phyloP scores from a whole-genome alignment of 441 rosid species.

The Omphalea diandra region DNA sequence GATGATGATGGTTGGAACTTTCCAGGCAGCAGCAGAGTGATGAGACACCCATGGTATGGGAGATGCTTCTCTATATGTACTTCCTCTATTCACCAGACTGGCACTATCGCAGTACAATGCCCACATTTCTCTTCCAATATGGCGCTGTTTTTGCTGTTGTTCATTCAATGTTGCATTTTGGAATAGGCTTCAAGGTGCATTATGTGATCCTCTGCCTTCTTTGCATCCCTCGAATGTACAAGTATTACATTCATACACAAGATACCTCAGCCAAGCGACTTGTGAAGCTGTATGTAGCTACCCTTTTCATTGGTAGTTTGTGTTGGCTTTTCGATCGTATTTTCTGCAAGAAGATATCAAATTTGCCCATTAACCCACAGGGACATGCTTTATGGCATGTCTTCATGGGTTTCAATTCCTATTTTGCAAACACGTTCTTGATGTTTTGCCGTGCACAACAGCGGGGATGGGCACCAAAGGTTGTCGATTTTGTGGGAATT shows the following conservation, averaged over 20 bases:
- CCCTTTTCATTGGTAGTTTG: conserved; percentile 53
- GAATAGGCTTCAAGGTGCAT: conserved; percentile 75
- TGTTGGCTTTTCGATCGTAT: conserved; percentile 68
- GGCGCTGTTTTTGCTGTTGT: conserved; percentile 65
- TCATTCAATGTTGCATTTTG: conserved; percentile 61
- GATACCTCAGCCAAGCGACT: conserved; percentile 59
- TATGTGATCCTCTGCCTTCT: conserved; percentile 70
- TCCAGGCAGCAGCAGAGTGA: conserved; percentile 91
- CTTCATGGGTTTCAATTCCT: conserved; percentile 74
- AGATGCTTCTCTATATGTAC: conserved; percentile 84
- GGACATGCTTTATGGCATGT: conserved; percentile 86
- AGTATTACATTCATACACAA: conserved; percentile 74
- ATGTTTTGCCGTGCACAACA: conserved; percentile 94
- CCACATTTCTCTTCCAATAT: conserved; percentile 73
- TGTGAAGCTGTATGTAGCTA: conserved; percentile 61
- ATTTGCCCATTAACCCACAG: conserved; percentile 66
- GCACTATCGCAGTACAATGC: conserved; percentile 91
- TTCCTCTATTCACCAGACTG: conserved; percentile 94
- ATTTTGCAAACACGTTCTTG: conserved; percentile 72
- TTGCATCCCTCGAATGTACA: conserved; percentile 84
- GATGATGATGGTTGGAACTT: conserved; percentile 2
- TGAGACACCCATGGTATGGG: conserved; percentile 91
- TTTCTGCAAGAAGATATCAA: conserved; percentile 56
- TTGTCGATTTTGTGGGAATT: conserved; percentile 44
- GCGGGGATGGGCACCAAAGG: conserved; percentile 64